phyloP scores from a whole-genome alignment of 2,329 filamentous ascomycete species.

The Emmonsiellopsis sp. region DNA sequence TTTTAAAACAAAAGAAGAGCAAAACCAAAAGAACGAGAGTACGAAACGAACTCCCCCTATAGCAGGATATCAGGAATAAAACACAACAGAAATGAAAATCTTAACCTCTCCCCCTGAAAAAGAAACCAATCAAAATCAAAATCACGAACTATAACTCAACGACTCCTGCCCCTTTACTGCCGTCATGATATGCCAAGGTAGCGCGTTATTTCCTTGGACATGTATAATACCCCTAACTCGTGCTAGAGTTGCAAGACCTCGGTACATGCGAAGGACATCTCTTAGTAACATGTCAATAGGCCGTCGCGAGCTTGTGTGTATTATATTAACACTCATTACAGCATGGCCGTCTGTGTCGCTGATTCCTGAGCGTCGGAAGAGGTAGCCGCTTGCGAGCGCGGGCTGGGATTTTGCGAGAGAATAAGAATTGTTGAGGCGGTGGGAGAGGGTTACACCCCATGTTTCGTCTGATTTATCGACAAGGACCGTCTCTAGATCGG shows the following conservation, averaged over 20 bases:
- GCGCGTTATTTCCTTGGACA: conserved; percentile 27
- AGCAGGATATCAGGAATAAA: not conserved
- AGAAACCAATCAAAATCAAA: not conserved
- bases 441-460: conserved; percentile 48
- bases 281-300: conserved; percentile 27
- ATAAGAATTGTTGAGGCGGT: conserved; percentile 34
- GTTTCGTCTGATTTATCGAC: conserved; percentile 51
- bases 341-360: conserved; percentile 33
- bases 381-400: conserved; percentile 36
- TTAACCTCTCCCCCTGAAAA: not conserved
- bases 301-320: conserved; percentile 23
- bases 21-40: not conserved
- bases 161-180: conserved; percentile 33
- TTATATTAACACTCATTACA: conserved; percentile 32
- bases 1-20: not conserved
- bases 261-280: conserved; percentile 35
- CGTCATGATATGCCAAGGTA: conserved; percentile 41
- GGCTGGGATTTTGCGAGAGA: conserved; percentile 34
- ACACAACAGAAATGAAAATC: not conserved
- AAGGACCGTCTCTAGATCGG: conserved; percentile 48
- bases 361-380: conserved; percentile 35
- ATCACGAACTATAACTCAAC: conserved; percentile 31
- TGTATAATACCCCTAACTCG: conserved; percentile 33
- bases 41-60: not conserved
- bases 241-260: conserved; percentile 34